Conservation (phyloP, 2,329 filamentous ascomycete genomes). For the Rutstroemia sp. region DNA sequence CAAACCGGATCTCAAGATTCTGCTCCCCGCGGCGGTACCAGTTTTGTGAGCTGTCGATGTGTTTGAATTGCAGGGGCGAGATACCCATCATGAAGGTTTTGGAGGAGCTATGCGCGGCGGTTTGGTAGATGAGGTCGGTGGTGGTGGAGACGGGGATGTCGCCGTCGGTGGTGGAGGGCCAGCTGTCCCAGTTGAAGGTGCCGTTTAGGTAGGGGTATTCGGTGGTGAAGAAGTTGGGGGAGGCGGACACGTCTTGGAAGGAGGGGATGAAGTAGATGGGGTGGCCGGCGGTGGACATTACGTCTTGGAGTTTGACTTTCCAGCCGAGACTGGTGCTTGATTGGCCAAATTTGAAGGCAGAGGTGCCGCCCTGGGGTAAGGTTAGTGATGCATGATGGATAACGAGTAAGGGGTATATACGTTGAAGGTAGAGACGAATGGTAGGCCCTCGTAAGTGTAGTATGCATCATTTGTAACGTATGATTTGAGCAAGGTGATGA, state of each 20-base stretch:
- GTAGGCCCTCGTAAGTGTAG: slow-evolving; percentile 12
- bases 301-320: slow-evolving; percentile 17
- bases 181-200: slow-evolving; percentile 16
- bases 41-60: slow-evolving; percentile 26
- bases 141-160: slow-evolving; percentile 10
- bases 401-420: not conserved
- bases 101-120: slow-evolving; percentile 23
- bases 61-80: slow-evolving; percentile 34
- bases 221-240: slow-evolving; percentile 8
- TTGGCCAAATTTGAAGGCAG: slow-evolving; percentile 18
- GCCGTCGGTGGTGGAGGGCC: slow-evolving; percentile 11
- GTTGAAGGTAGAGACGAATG: slow-evolving; percentile 17
- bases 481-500: slow-evolving; percentile 6
- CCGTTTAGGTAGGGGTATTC: slow-evolving; percentile 10
- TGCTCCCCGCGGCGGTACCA: slow-evolving; percentile 32
- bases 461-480: slow-evolving; percentile 11
- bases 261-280: slow-evolving; percentile 13
- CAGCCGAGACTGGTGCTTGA: slow-evolving; percentile 22
- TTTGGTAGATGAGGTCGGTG: slow-evolving; percentile 28
- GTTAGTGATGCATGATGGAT: no score
- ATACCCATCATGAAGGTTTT: slow-evolving; percentile 35
- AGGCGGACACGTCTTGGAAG: slow-evolving; percentile 13
- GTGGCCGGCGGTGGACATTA: slow-evolving; percentile 22
- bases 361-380: slow-evolving; percentile 10
- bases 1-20: slow-evolving; percentile 30